These are phyloP conservation scores for Phytophthora hibernalis DNA, from an alignment of 352 stramenopile species.

Conservation along the genomic window DNA sequence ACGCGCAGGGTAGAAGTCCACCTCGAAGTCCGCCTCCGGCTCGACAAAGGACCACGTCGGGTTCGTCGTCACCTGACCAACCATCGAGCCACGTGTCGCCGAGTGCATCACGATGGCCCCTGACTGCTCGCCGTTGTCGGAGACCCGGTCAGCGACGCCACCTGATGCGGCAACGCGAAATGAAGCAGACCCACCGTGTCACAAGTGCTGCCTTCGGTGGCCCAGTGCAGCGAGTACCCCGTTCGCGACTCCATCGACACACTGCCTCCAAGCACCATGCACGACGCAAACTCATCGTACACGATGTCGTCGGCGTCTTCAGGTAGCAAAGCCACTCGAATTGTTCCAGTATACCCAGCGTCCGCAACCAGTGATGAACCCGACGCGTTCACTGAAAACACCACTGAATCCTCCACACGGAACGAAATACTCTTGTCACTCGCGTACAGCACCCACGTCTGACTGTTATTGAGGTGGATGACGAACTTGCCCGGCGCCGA, in stretches of 20 bases:
- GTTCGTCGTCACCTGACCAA: conserved; percentile 33
- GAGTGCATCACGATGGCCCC: conserved; percentile 48
- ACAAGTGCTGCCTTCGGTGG: conserved; percentile 51
- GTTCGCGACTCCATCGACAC: conserved; percentile 67
- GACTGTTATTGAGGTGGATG: conserved; percentile 67
- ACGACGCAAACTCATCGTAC: conserved; percentile 67
- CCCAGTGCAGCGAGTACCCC: conserved; percentile 69
- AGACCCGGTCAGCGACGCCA: conserved; percentile 37
- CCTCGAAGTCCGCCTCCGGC: conserved; percentile 43
- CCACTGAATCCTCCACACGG: conserved; percentile 43
- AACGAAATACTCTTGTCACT: conserved; percentile 50
- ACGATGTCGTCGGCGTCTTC: conserved; percentile 41
- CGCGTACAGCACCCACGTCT: conserved; percentile 81
- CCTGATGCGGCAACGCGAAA: conserved; percentile 63
- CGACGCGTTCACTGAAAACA: conserved; percentile 45
- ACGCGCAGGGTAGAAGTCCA: conserved; percentile 53
- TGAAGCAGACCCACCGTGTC: conserved; percentile 49
- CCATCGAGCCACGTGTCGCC: conserved; percentile 54
- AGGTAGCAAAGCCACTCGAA: conserved; percentile 66
- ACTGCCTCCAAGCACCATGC: conserved; percentile 59
- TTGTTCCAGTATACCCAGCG: conserved; percentile 50
- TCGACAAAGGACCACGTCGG: conserved; percentile 51
- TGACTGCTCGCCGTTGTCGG: conserved; percentile 18
- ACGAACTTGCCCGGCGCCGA: conserved; percentile 58
- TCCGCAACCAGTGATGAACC: conserved; percentile 52